phyloP scores from a whole-genome alignment of 2,329 filamentous ascomycete species.

The Xylaria sp. region DNA sequence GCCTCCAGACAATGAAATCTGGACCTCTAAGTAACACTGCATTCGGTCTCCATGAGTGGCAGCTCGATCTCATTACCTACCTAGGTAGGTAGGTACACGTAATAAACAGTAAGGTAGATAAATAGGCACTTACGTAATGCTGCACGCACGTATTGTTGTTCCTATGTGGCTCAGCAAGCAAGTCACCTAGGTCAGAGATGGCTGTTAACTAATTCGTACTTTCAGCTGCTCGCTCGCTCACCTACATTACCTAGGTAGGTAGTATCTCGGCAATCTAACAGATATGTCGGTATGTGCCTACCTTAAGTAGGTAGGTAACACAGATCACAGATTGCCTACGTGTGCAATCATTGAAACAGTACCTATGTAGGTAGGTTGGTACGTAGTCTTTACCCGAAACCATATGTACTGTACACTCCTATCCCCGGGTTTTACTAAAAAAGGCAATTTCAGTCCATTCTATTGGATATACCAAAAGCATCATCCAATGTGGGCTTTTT shows the following conservation, averaged over 20 bases:
- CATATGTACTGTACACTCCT: background rate
- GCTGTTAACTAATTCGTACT: too few relatives aligned
- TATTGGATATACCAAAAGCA: slow-evolving; percentile 1
- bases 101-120: background rate
- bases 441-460: background rate
- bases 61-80: background rate
- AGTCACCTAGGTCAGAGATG: too few relatives aligned
- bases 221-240: too few relatives aligned
- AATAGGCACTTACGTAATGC: background rate
- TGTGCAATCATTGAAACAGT: slow-evolving; percentile 2
- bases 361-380: background rate
- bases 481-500: background rate
- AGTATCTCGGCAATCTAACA: slow-evolving; percentile 6
- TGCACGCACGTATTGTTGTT: background rate
- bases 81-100: too few relatives aligned
- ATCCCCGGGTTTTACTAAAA: background rate
- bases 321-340: background rate
- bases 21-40: background rate
- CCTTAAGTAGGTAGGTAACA: background rate
- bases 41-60: background rate
- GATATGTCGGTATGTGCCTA: background rate
- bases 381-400: background rate
- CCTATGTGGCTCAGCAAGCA: too few relatives aligned
- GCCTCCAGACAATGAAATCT: background rate
- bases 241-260: background rate